A percentile compares a stretch with the other conserved stretches of the same genome.
Conservation (phyloP, 2,329 filamentous ascomycete species). For the Neobulgaria alba region DNA sequence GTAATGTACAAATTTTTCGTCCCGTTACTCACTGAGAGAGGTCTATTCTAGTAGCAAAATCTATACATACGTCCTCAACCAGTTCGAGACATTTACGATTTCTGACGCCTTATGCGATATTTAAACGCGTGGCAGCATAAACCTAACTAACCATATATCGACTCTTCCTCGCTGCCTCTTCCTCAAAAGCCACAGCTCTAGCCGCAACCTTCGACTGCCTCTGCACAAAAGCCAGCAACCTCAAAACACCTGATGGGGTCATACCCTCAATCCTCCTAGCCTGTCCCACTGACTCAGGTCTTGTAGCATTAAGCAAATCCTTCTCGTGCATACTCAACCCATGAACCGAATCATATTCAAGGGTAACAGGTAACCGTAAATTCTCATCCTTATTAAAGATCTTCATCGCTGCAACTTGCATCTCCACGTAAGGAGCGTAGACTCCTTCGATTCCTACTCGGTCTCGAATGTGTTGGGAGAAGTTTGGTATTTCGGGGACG, state of each 20-base stretch:
- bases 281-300: slow-evolving; percentile 82
- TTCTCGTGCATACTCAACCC: slow-evolving; percentile 77
- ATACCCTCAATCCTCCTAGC: slow-evolving; percentile 79
- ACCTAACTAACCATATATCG: slow-evolving; percentile 8
- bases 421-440: slow-evolving; percentile 79
- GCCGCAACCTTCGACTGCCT: slow-evolving; percentile 12
- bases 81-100: too few species aligned
- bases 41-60: too few species aligned
- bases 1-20: too few species aligned
- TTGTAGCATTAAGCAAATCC: slow-evolving; percentile 56
- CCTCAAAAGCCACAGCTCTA: slow-evolving; percentile 13
- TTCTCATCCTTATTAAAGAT: slow-evolving; percentile 69
- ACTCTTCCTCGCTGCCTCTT: slow-evolving; percentile 12
- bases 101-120: too few species aligned
- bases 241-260: slow-evolving; percentile 50
- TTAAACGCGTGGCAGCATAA: too few species aligned
- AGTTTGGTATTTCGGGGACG: slow-evolving; percentile 49
- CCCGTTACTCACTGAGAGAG: too few species aligned
- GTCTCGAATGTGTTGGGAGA: slow-evolving; percentile 48
- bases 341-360: slow-evolving; percentile 67
- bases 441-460: slow-evolving; percentile 73
- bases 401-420: slow-evolving; percentile 58
- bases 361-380: slow-evolving; percentile 58
- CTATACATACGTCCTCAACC: too few species aligned
- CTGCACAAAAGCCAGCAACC: slow-evolving; percentile 54